These are phyloP conservation scores for Coprinopsis marcescibilis DNA, from an alignment of 768 basidiomycete species.

Conservation along the genomic window DNA sequence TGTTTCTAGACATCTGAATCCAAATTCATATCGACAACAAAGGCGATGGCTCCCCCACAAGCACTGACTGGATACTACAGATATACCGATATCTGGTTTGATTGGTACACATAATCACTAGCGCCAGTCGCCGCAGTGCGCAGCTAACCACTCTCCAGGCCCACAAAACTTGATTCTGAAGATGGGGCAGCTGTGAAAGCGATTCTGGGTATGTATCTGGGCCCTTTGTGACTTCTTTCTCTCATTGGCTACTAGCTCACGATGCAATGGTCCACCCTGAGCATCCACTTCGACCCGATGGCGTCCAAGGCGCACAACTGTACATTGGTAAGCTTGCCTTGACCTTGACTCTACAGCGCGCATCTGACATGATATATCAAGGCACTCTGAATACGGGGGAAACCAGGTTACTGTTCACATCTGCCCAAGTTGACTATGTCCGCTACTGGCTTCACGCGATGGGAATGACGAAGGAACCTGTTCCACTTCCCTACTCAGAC, in stretches of 20 bases:
- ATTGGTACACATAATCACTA: slow-evolving; percentile 44
- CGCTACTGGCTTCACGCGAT: slow-evolving; percentile 80
- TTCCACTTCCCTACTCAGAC: slow-evolving; percentile 75
- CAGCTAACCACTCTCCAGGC: slow-evolving; percentile 37
- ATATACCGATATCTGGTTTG: slow-evolving; percentile 81
- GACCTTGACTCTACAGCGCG: neutral
- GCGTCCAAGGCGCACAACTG: slow-evolving; percentile 62
- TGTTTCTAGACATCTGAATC: neutral
- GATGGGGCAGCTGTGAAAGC: slow-evolving; percentile 65
- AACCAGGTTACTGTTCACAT: slow-evolving; percentile 75
- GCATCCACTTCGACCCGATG: slow-evolving; percentile 64
- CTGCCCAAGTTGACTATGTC: slow-evolving; percentile 78
- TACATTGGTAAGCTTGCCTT: slow-evolving; percentile 55
- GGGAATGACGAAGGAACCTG: slow-evolving; percentile 53
- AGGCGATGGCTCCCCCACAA: slow-evolving; percentile 15
- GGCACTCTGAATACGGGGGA: slow-evolving; percentile 69
- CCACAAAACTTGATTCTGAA: slow-evolving; percentile 43
- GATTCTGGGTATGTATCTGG: slow-evolving; percentile 38
- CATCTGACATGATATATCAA: slow-evolving; percentile 16
- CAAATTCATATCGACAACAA: neutral
- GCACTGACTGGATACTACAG: slow-evolving; percentile 66
- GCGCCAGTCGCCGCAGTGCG: neutral
- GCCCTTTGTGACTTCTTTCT: neutral
- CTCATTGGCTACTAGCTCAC: slow-evolving; percentile 37
- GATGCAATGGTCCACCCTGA: slow-evolving; percentile 64